Evolutionary conservation across 192 early-diverging fungal species (phyloP).

Genomic region (Cladochytrium replicatum): DNA sequence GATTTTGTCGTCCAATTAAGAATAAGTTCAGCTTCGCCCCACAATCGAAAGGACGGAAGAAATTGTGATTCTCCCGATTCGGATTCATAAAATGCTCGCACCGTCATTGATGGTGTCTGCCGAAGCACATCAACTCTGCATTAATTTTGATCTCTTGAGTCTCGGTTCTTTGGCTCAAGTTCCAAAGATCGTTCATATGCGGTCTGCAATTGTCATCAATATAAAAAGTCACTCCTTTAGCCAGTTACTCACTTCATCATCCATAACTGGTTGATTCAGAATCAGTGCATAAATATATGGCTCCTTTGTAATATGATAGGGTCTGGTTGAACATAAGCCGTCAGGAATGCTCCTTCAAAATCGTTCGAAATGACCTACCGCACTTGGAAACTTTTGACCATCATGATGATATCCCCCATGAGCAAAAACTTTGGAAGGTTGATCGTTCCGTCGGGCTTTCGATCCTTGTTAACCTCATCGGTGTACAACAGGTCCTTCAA

Average conservation of each 20-base stretch:
- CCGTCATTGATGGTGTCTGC: too few species aligned
- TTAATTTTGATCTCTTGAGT: too few species aligned
- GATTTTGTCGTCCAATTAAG: too few species aligned
- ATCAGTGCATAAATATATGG: slow-evolving; percentile 20
- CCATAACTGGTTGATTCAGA: slow-evolving; percentile 25
- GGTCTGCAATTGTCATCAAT: slow-evolving; percentile 13
- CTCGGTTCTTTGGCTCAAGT: too few species aligned
- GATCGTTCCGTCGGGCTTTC: slow-evolving; percentile 48
- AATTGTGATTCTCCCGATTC: too few species aligned
- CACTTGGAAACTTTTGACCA: slow-evolving; percentile 45
- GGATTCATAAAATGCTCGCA: too few species aligned
- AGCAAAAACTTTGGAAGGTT: slow-evolving; percentile 64
- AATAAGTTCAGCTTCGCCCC: too few species aligned
- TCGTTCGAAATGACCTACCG: slow-evolving; percentile 11
- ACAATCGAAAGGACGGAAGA: too few species aligned
- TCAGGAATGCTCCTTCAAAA: slow-evolving; percentile 1
- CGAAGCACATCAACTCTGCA: too few species aligned
- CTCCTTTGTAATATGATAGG: slow-evolving; percentile 15
- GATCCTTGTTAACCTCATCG: slow-evolving; percentile 59
- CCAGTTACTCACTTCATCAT: slow-evolving; percentile 14
- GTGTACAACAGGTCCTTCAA: slow-evolving; percentile 60
- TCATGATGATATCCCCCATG: slow-evolving; percentile 56
- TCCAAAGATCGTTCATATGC: slow-evolving; percentile 28
- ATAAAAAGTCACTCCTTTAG: slow-evolving; percentile 3
- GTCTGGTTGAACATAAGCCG: slow-evolving; percentile 5